Base-by-base conservation (phyloP, 768 basidiomycete genomes). In the Trichaptum fuscoviolaceum region DNA sequence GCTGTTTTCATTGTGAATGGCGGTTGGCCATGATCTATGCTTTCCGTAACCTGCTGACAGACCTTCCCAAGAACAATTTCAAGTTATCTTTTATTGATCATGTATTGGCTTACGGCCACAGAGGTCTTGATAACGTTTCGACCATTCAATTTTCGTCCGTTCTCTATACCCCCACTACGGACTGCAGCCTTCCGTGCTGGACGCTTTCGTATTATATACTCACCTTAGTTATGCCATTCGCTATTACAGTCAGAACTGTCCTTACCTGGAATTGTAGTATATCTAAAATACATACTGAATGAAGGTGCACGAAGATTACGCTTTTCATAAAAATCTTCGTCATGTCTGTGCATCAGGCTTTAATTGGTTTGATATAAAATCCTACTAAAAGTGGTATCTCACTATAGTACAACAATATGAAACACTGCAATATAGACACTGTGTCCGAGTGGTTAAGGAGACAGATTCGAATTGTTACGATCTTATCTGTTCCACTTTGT, bases 371-470 rank as follows among this genome's bases (percentile, higher is more conserved):
- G 8, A 3, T 30, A 3, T 30, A 30, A 30, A 30, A 30, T 30
- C 30, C 30, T 30, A 8, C 8, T 30, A 30, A 3, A 30, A 30
- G 2, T 30, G 30, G 2, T 2, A 30, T 30, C 8, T 8, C 30
- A 30, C 2, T 30, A 30, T 30, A 30, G 30, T n/a, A n/a, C n/a
- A n/a, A n/a, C n/a, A n/a, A n/a, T n/a, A n/a, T n/a, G n/a, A n/a
- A n/a, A n/a, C n/a, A n/a, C n/a, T n/a, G n/a, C n/a, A n/a, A 52
- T 52, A 52, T 52, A 12, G 42, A 52, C 42, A 52, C 42, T 52
- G 42, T 52, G 42, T 52, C 42, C 42, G 42, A 52, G 42, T 52
- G 42, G 42, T 52, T 52, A 52, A 52, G 42, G 42, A 52, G 42
- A 52, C 42, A 52, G 42, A 52, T 52, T 52, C 42, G 42, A 52